phyloP scores from a whole-genome alignment of 73 alveolate genomes.

The Blepharisma stoltei region DNA sequence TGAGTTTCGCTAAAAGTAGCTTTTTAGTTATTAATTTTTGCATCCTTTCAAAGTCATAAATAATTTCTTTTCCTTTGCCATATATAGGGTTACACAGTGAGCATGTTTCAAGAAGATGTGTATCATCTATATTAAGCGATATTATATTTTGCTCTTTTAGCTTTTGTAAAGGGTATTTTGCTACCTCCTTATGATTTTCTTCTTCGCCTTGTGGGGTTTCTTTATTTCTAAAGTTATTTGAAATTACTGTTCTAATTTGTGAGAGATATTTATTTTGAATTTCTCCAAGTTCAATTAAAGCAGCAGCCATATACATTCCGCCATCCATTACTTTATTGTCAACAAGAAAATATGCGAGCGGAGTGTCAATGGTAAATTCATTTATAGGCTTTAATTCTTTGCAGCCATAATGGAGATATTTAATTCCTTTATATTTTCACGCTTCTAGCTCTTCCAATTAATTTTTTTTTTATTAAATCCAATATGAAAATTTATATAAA shows the following conservation, averaged over 20 bases:
- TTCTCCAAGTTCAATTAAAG: neutral
- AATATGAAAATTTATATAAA: too few relatives aligned
- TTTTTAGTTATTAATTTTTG: neutral
- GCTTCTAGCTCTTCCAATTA: too few relatives aligned
- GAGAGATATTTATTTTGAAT: neutral
- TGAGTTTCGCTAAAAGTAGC: neutral
- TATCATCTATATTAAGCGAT: neutral
- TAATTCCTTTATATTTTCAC: too few relatives aligned
- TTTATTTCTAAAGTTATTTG: too few relatives aligned
- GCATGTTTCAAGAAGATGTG: neutral
- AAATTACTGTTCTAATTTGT: neutral
- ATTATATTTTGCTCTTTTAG: neutral
- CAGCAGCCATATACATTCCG: neutral
- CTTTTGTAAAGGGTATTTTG: neutral
- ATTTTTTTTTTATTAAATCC: too few relatives aligned
- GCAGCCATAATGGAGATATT: too few relatives aligned
- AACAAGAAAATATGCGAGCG: neutral
- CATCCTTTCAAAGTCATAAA: slow-evolving; percentile 10
- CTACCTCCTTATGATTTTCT: neutral
- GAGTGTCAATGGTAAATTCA: too few relatives aligned
- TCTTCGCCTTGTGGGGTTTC: neutral
- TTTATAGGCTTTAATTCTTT: too few relatives aligned
- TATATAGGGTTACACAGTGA: neutral
- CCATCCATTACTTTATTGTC: neutral
- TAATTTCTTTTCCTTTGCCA: neutral